phyloP scores from a whole-genome alignment of 352 stramenopile genomes.

The Globisporangium echinulatum region DNA sequence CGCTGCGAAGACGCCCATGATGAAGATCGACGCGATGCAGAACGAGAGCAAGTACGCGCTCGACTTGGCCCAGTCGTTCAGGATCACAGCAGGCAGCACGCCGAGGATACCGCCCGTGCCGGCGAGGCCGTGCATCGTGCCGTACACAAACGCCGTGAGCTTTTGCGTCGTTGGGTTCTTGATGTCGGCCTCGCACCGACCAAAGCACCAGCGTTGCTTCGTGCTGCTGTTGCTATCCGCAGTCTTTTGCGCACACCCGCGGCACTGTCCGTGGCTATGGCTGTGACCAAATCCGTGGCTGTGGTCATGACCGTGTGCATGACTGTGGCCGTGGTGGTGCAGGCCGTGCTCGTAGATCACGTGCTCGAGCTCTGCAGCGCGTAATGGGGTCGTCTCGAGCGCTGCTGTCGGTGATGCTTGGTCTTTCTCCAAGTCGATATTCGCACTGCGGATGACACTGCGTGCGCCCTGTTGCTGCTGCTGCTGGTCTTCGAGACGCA shows the following conservation, averaged over 20 bases:
- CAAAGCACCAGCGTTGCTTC: slow-evolving; percentile 28
- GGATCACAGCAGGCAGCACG: slow-evolving; percentile 81
- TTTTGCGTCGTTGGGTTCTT: slow-evolving; percentile 51
- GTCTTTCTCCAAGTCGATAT: neutral
- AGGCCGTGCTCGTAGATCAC: slow-evolving; percentile 32
- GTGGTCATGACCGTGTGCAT: slow-evolving; percentile 2
- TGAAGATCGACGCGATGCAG: slow-evolving; percentile 78
- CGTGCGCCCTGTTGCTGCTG: neutral
- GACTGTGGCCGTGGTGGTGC: slow-evolving; percentile 16
- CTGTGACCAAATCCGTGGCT: slow-evolving; percentile 3
- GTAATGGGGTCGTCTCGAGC: slow-evolving; percentile 28
- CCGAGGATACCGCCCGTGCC: slow-evolving; percentile 64
- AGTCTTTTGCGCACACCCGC: too few relatives aligned
- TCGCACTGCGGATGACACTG: too few relatives aligned
- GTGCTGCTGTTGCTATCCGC: neutral
- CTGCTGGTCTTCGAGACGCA: slow-evolving; percentile 10
- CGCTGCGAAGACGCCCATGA: slow-evolving; percentile 84
- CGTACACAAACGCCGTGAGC: slow-evolving; percentile 72
- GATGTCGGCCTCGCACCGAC: slow-evolving; percentile 36
- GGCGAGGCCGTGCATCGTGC: slow-evolving; percentile 84
- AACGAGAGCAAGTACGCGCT: slow-evolving; percentile 80
- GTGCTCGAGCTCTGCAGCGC: slow-evolving; percentile 16
- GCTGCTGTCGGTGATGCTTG: neutral
- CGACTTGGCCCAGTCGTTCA: slow-evolving; percentile 69
- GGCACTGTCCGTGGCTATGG: neutral